Base-by-base conservation (phyloP, 1,284 basidiomycete genomes). In the Microbotryum lychnidis-dioicae region DNA sequence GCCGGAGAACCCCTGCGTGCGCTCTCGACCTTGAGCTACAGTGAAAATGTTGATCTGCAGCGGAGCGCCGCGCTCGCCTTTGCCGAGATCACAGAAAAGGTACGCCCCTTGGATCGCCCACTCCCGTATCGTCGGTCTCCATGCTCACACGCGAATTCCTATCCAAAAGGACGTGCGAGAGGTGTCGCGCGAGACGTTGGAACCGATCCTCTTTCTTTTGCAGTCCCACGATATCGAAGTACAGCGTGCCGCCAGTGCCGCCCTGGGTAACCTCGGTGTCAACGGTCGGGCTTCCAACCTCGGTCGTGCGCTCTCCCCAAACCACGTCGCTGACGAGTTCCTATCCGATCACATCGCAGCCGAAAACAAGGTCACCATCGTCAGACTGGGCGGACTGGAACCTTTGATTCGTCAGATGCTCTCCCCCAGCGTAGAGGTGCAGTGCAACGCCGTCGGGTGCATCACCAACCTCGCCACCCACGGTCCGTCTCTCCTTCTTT, bases 401-500 rank as follows among this genome's bases (percentile, higher is more conserved):
- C 96, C 94, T 57, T 82, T 99, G 71, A 98, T 98, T 73, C 86
- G 93, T 62, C 96, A 98, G 76, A 98, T 99, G 96, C 84, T 97
- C 60, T 93, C 90, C 72, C 93, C 94, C 6, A 99, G 98, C 74
- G 94, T 98, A 48, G 96, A 99, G 76, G 96, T 99, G 2, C 96
- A 98, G 76, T 99, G 96, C 80, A 99, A 99, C 74, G 96, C 96
- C n/a, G 96, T 99, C 45, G 96, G 96, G 45, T 98, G 96, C 76
- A 93, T 99, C 60, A 99, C 96, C 45, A 99, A 99, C 76, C 82
- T 99, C 58, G 96, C 96, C 21, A 98, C 94, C 2, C 94, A 98
- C 78, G 93, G 91, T 92, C 65, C 63, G 84, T 77, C 37, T 45
- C 10, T 37, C 18, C n/a, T 25, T 45, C n/a, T 45, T 29, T 29